Percentiles rank a stretch among this genome's conserved stretches.
Evolutionary conservation across 2,329 filamentous ascomycete species (phyloP).

Genomic region (Aaosphaeria arxii): DNA sequence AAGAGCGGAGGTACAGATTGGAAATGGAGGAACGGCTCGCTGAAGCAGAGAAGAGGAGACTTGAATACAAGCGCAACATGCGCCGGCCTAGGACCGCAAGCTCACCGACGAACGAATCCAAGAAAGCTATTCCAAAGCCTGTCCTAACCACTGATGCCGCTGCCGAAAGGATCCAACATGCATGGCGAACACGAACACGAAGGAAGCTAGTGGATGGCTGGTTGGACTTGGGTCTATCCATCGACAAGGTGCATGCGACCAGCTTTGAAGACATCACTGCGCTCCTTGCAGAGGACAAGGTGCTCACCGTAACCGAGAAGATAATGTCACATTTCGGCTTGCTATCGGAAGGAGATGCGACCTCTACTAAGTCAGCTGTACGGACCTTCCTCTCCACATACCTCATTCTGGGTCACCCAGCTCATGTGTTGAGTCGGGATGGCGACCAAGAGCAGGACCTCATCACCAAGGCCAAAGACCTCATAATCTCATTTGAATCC

Average conservation of each 20-base stretch:
- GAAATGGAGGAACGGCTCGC: slow-evolving; percentile 80
- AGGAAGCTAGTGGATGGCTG: slow-evolving; percentile 64
- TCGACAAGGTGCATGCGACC: slow-evolving; percentile 67
- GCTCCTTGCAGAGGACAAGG: slow-evolving; percentile 64
- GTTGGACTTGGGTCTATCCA: slow-evolving; percentile 62
- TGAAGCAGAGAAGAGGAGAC: slow-evolving; percentile 70
- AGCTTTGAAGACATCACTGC: slow-evolving; percentile 72
- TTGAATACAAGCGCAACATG: slow-evolving; percentile 49
- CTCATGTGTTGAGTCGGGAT: slow-evolving; percentile 73
- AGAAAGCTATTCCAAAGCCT: slow-evolving; percentile 22
- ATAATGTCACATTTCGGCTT: slow-evolving; percentile 69
- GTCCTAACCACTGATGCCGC: slow-evolving; percentile 60
- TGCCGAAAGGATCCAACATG: slow-evolving; percentile 64
- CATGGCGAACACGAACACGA: slow-evolving; percentile 62
- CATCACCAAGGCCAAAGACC: slow-evolving; percentile 72
- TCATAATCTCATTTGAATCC: slow-evolving; percentile 75
- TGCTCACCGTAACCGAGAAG: slow-evolving; percentile 63
- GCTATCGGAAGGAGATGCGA: slow-evolving; percentile 54
- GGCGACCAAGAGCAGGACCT: slow-evolving; percentile 68
- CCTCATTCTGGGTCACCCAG: slow-evolving; percentile 75
- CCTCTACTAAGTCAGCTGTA: slow-evolving; percentile 63
- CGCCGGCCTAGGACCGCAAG: slow-evolving; percentile 60
- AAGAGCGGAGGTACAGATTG: slow-evolving; percentile 64
- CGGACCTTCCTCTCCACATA: slow-evolving; percentile 78
- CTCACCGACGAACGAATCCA: slow-evolving; percentile 47